Evolutionary conservation across 176 grass and related monocot genomes (phyloP).

Genomic region (Carex kokanica): DNA sequence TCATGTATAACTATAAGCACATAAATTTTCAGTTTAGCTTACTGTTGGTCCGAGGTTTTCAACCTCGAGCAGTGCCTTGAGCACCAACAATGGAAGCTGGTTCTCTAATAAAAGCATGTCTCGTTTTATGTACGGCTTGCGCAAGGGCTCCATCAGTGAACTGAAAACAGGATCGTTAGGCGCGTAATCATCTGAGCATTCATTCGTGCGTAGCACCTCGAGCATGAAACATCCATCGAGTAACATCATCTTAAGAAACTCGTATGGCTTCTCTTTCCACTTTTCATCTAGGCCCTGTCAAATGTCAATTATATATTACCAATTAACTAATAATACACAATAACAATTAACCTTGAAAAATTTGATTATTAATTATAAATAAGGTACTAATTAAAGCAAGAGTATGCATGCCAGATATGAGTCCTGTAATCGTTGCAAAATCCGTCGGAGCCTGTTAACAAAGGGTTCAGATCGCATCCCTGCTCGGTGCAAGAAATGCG

Average conservation of each 20-base stretch:
- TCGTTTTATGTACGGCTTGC: conserved; percentile 18
- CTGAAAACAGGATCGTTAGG: conserved; percentile 22
- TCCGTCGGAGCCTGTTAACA: neutral
- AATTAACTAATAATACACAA: neutral
- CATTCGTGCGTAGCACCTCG: neutral
- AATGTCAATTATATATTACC: neutral
- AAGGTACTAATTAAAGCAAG: neutral
- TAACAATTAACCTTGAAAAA: neutral
- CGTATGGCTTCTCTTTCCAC: neutral
- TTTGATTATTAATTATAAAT: neutral
- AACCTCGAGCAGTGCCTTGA: conserved; percentile 8
- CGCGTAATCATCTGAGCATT: neutral
- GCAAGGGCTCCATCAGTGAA: neutral
- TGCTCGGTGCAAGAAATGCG: neutral
- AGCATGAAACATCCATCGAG: conserved; percentile 13
- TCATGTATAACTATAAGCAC: too few species aligned
- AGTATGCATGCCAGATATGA: conserved; percentile 1
- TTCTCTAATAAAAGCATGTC: conserved; percentile 42
- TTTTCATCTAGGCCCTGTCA: neutral
- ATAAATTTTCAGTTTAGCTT: neutral
- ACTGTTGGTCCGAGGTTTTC: neutral
- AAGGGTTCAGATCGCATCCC: neutral
- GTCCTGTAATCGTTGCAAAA: neutral
- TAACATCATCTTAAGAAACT: conserved; percentile 3
- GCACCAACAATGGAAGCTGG: conserved; percentile 30